These are phyloP conservation scores for Tricholoma bakamatsutake DNA, from an alignment of 768 basidiomycete species.

Conservation along the genomic window DNA sequence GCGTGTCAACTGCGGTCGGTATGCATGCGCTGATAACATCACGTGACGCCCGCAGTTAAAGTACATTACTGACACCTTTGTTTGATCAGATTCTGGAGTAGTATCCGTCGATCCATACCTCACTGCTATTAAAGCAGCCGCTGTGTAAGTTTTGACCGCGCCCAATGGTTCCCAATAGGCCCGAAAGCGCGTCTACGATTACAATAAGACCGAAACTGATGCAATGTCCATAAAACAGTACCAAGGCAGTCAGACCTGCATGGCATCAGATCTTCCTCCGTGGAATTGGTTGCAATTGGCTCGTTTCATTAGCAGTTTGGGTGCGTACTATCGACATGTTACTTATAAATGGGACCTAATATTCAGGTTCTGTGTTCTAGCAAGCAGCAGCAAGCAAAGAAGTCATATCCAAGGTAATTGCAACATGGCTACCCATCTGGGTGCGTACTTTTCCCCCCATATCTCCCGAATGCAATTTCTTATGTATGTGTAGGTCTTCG, in stretches of 20 bases:
- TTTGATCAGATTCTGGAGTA: slow-evolving; percentile 48
- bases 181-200: background rate
- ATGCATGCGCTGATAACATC: too few relatives aligned
- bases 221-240: background rate
- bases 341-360: background rate
- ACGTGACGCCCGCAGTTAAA: background rate
- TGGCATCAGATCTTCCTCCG: slow-evolving; percentile 73
- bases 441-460: slow-evolving; percentile 26
- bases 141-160: slow-evolving; percentile 44
- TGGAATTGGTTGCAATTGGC: slow-evolving; percentile 75
- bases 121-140: slow-evolving; percentile 45
- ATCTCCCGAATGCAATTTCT: background rate
- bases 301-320: slow-evolving; percentile 70
- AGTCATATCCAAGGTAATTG: slow-evolving; percentile 61
- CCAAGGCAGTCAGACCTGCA: slow-evolving; percentile 54
- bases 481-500: slow-evolving; percentile 45
- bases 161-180: background rate
- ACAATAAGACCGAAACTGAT: slow-evolving; percentile 28
- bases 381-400: slow-evolving; percentile 66
- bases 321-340: slow-evolving; percentile 31
- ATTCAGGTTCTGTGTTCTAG: slow-evolving; percentile 25
- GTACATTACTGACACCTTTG: background rate
- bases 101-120: slow-evolving; percentile 54
- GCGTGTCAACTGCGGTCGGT: too few relatives aligned
- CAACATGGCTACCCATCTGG: slow-evolving; percentile 74